Evolutionary conservation across 306 rosid genomes (phyloP), one percentile per base, ranked within the genome.

Genomic region (Acmispon strigosus): DNA sequence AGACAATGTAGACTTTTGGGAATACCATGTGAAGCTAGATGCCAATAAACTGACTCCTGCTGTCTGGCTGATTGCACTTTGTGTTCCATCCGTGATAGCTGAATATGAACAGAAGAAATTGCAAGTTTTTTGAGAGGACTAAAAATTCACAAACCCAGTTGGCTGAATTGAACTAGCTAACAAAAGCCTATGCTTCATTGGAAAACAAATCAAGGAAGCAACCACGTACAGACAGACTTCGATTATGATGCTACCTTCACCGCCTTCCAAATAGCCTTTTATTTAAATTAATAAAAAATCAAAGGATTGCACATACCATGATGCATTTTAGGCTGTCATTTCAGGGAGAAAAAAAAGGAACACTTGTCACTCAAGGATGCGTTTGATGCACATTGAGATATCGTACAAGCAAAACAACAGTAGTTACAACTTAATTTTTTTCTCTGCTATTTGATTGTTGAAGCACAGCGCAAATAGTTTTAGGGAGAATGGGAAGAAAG

Each of bases 21-120:
- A 74, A 92, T 82, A 66, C 96, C 98, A 45, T 86, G 90, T 27
- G 98, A 90, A 52, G 98, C 98, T 70, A 92, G 79, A 85, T 90
- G 87, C 98, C 98, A 92, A 73, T 85, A 90, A 24, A 90, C 62
- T 8, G 92, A 90, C 66, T 92, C 96, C 14, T 82, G 83, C 59
- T 86, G 87, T 74, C 84, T 85, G 12, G 96, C 96, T 42, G 78
- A 76, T 51, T 85, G 89, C 57, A 90, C 91, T 79, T 85, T 88
- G 74, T 15, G 89, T 78, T 92, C 98, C 98, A 92, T 90, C 73
- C 69, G 78, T 53, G 78, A 83, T 47, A 92, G 78, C 98, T 92
- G 87, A 80, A 83, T 3, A 43, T 37, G 7, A 59, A 39, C 59
- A 70, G 53, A 81, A 62, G 54, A 80, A 61, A 81, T 69, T 13